Base-by-base conservation (phyloP, 208 protist species). In the Crithidia fasciculata region DNA sequence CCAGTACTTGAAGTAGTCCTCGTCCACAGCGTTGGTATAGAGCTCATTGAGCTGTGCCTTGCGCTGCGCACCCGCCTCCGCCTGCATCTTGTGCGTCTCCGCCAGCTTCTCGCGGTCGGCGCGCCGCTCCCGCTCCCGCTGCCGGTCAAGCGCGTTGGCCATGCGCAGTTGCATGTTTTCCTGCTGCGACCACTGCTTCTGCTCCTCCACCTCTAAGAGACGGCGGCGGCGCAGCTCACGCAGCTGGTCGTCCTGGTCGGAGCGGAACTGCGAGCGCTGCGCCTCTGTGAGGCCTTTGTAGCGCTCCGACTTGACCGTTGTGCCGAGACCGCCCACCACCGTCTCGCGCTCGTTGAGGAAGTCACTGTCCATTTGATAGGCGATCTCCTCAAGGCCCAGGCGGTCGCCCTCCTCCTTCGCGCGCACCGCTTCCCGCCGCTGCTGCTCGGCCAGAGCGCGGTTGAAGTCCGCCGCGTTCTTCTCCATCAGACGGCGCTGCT, bases 1-100 rank as follows among this genome's bases (percentile, higher is more conserved):
- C 91, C 89, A 97, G 76, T 93, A 89, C 84, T 97, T 95, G 84
- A 89, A 97, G 76, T 96, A 97, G 80, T 97, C 90, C 72, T 97
- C 94, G 69, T 95, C 92, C 45, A 97, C 87, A 1, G 69, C 80
- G 66, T 96, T 96, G 16, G 87, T 92, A 81, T 96, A 97, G 40
- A 96, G 74, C 45, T 89, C 71, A 69, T 96, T 83, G 68, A 95
- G 56, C 28, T 90, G 37, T 8, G 76, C 83, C 74, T 84, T 88
- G 36, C 87, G 87, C 61, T 81, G 55, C 41, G 72, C 55, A 0
- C 88, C 82, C 0, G 89, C 86, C 19, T 75, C 57, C 16, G 80
- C 76, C 67, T 96, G 92, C 73, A 81, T 87, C 76, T 81, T 74
- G 53, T 95, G 89, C 55, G 85, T 82, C 45, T 88, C 78, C 12